These are phyloP conservation scores for Fusarium vanettenii DNA, from an alignment of 2,329 filamentous ascomycete species.

Conservation along the genomic window DNA sequence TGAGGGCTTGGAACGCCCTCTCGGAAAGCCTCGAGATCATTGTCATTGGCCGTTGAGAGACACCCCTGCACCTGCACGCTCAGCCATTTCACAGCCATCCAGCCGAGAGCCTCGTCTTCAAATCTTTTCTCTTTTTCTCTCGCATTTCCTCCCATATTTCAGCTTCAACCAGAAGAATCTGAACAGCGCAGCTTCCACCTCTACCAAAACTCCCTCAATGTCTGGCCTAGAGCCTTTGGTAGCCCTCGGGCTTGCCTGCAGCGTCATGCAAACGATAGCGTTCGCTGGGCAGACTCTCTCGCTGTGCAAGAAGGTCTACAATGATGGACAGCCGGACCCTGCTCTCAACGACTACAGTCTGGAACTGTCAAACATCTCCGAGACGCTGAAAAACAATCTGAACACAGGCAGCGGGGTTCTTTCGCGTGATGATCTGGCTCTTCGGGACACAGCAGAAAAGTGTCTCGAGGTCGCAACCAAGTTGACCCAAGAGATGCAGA, in stretches of 20 bases:
- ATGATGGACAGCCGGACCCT: background rate
- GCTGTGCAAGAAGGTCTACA: background rate
- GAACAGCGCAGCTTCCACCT: accelerated
- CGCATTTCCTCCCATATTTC: too few species aligned
- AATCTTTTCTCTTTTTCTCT: background rate
- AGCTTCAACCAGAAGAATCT: background rate
- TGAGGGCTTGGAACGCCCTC: background rate
- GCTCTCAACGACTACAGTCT: background rate
- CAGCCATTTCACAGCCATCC: background rate
- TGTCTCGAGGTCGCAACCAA: background rate
- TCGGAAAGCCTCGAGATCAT: background rate
- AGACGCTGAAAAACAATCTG: background rate
- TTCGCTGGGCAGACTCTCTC: background rate
- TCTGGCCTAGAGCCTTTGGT: background rate
- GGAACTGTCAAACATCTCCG: background rate
- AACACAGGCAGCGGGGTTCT: background rate
- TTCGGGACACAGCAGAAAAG: background rate
- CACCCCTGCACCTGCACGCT: background rate
- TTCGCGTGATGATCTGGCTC: background rate
- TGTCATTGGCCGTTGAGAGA: background rate
- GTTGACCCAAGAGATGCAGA: background rate
- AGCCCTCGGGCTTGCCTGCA: background rate
- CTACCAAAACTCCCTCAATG: background rate
- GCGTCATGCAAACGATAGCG: background rate
- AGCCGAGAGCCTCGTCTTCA: background rate